These are phyloP conservation scores for Corylus americana DNA, from an alignment of 306 rosid genomes.

Conservation along the genomic window DNA sequence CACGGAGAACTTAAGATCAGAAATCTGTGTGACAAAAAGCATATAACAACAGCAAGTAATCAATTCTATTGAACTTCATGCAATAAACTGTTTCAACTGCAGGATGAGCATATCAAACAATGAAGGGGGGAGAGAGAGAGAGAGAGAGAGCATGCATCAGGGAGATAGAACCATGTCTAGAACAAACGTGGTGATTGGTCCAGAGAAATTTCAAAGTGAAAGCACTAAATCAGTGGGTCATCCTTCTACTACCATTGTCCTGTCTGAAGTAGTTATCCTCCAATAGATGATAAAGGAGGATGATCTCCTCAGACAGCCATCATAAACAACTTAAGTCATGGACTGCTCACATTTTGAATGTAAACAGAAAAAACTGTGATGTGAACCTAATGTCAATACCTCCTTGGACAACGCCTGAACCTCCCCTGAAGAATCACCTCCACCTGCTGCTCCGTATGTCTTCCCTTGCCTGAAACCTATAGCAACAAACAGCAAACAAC, in stretches of 20 bases:
- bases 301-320: slow-evolving; percentile 2
- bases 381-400: slow-evolving; percentile 45
- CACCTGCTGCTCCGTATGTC: slow-evolving; percentile 44
- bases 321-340: background rate
- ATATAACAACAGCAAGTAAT: background rate
- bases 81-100: background rate
- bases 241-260: background rate
- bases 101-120: background rate
- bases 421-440: slow-evolving; percentile 50
- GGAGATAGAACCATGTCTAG: background rate
- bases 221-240: background rate
- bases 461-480: slow-evolving; percentile 67
- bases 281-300: background rate
- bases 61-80: background rate
- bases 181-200: background rate
- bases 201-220: background rate
- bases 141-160: background rate
- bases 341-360: background rate
- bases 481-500: slow-evolving; percentile 31
- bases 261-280: background rate
- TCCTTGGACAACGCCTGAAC: slow-evolving; percentile 75
- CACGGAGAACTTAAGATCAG: slow-evolving; percentile 81
- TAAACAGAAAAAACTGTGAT: slow-evolving; percentile 15
- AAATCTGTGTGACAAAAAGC: slow-evolving; percentile 54
- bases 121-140: background rate